Conservation (phyloP, 2,329 filamentous ascomycete species). For the Raffaelea deltoideospora region DNA sequence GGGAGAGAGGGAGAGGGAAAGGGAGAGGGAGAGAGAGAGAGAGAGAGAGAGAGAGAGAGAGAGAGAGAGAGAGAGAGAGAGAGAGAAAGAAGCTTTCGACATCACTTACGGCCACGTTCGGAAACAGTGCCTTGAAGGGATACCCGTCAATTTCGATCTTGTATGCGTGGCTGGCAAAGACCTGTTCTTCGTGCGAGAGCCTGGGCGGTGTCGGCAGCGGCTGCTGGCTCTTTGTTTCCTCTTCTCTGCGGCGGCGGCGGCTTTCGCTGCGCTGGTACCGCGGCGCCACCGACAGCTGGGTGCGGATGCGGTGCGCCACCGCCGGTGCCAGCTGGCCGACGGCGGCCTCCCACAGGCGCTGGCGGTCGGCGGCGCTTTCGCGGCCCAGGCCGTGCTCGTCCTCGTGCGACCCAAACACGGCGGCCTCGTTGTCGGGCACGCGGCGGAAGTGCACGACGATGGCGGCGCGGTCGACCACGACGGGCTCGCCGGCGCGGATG, state of each 20-base stretch:
- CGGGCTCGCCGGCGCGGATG: slow-evolving; percentile 14
- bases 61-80: background rate
- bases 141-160: slow-evolving; percentile 12
- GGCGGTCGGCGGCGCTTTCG: slow-evolving; percentile 1
- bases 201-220: background rate
- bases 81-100: no score
- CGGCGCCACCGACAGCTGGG: slow-evolving; percentile 2
- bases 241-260: background rate
- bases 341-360: slow-evolving; percentile 1
- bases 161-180: slow-evolving; percentile 18
- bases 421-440: background rate
- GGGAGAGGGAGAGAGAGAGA: no score
- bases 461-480: slow-evolving; percentile 18
- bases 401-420: background rate
- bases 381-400: slow-evolving; percentile 6
- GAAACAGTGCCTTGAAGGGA: slow-evolving; percentile 10
- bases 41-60: no score
- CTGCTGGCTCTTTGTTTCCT: background rate
- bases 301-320: background rate
- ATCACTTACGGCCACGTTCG: slow-evolving; percentile 8
- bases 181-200: slow-evolving; percentile 17
- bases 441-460: slow-evolving; percentile 11
- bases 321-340: slow-evolving; percentile 3
- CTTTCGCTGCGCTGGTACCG: slow-evolving; percentile 1
- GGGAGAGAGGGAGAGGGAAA: background rate